phyloP scores from a whole-genome alignment of 139 green algal species.

The Axilococcus clingmanii region DNA sequence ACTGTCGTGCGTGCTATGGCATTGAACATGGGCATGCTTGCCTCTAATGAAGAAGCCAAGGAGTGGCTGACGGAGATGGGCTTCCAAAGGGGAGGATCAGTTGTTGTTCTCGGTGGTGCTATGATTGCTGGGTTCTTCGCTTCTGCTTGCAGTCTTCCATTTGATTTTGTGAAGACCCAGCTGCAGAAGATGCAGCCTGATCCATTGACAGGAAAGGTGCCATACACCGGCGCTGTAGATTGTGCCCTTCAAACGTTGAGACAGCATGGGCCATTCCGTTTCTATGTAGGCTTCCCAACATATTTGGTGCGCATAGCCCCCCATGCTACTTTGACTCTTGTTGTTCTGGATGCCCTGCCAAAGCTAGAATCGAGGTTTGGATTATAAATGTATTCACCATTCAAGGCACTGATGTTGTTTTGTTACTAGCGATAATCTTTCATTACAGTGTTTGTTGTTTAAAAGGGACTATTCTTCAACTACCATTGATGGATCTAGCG shows the following conservation, averaged over 20 bases:
- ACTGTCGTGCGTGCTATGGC: slow-evolving; percentile 95
- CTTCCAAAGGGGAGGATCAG: slow-evolving; percentile 46
- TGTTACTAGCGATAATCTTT: no score
- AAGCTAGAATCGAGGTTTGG: slow-evolving; percentile 68
- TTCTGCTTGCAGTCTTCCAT: slow-evolving; percentile 81
- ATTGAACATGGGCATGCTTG: slow-evolving; percentile 99
- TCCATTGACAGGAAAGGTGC: slow-evolving; percentile 79
- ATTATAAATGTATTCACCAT: slow-evolving; percentile 61
- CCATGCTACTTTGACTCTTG: slow-evolving; percentile 83
- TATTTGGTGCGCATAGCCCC: slow-evolving; percentile 91
- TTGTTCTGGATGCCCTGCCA: slow-evolving; percentile 73
- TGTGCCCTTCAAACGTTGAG: slow-evolving; percentile 73
- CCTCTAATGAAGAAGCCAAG: slow-evolving; percentile 96
- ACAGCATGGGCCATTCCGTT: slow-evolving; percentile 72
- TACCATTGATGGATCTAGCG: slow-evolving; percentile 17
- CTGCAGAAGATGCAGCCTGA: slow-evolving; percentile 83
- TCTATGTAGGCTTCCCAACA: slow-evolving; percentile 97
- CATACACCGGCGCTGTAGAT: slow-evolving; percentile 80
- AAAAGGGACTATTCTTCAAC: neutral
- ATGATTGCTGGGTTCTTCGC: slow-evolving; percentile 90
- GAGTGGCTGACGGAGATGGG: slow-evolving; percentile 77
- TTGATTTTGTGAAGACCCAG: slow-evolving; percentile 99
- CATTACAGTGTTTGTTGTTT: neutral
- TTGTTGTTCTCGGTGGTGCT: slow-evolving; percentile 53
- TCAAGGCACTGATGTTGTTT: neutral